Conservation (phyloP, 345 rosid species). For the Angophora floribunda region DNA sequence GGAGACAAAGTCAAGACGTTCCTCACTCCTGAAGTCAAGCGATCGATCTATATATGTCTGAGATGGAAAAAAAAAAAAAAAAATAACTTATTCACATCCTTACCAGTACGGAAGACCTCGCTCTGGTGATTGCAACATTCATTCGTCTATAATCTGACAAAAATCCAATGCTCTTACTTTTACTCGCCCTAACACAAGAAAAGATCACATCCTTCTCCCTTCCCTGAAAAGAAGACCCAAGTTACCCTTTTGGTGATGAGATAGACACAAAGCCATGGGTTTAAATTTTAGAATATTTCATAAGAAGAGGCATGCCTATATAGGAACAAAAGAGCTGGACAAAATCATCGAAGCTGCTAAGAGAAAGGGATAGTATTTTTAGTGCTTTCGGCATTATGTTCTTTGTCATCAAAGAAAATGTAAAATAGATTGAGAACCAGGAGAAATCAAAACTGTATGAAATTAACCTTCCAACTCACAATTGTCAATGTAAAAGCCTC, state of each 20-base stretch:
- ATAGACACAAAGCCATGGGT: neutral
- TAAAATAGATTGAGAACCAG: neutral
- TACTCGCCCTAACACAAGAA: slow-evolving; percentile 86
- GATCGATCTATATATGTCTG: too few species aligned
- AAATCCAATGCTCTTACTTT: slow-evolving; percentile 65
- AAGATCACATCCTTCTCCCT: slow-evolving; percentile 94
- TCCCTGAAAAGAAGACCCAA: slow-evolving; percentile 36
- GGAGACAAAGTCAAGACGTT: slow-evolving; percentile 1
- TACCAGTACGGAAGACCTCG: slow-evolving; percentile 92
- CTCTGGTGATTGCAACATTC: slow-evolving; percentile 95
- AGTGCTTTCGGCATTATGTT: neutral
- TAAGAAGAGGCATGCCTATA: neutral
- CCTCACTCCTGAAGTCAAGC: neutral
- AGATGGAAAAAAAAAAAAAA: too few species aligned
- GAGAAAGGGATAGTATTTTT: neutral
- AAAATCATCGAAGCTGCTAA: neutral
- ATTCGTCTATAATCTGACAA: slow-evolving; percentile 80
- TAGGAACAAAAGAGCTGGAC: neutral
- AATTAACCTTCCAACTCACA: neutral
- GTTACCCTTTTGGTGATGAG: neutral
- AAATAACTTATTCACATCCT: neutral
- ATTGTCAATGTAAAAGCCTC: neutral
- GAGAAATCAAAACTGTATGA: neutral
- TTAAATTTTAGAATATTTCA: neutral
- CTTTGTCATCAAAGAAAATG: neutral